A percentile compares a stretch with the other conserved stretches of the same genome.
These are phyloP conservation scores for Fraxinus paxiana DNA, from an alignment of 305 asterid genomes.

Conservation along the genomic window DNA sequence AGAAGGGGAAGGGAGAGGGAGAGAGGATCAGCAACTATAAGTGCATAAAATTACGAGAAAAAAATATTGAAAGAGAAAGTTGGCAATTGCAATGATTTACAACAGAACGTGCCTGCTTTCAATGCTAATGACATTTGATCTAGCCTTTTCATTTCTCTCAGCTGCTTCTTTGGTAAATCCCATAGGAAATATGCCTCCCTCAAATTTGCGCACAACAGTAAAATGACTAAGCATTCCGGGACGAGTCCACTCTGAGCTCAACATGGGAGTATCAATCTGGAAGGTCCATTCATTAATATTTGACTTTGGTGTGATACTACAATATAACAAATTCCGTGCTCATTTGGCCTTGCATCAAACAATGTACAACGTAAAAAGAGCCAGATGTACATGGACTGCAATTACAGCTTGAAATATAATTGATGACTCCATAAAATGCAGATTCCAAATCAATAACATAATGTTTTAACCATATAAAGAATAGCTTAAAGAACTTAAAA, in stretches of 20 bases:
- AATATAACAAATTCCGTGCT: slow-evolving; percentile 18
- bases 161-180: slow-evolving; percentile 74
- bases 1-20: neutral
- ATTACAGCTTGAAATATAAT: slow-evolving; percentile 3
- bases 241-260: slow-evolving; percentile 69
- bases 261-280: slow-evolving; percentile 93
- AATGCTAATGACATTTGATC: slow-evolving; percentile 57
- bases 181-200: slow-evolving; percentile 89
- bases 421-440: slow-evolving; percentile 10
- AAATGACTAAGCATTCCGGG: slow-evolving; percentile 86
- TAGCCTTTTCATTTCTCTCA: slow-evolving; percentile 79
- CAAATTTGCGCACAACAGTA: slow-evolving; percentile 87
- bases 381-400: slow-evolving; percentile 5
- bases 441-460: slow-evolving; percentile 12
- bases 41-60: neutral
- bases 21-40: slow-evolving; percentile 13
- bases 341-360: slow-evolving; percentile 18
- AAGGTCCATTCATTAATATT: slow-evolving; percentile 30
- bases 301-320: slow-evolving; percentile 5
- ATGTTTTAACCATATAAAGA: slow-evolving; percentile 11
- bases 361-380: slow-evolving; percentile 12
- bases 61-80: slow-evolving; percentile 4
- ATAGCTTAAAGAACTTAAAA: slow-evolving; percentile 6
- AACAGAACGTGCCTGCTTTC: slow-evolving; percentile 68
- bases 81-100: slow-evolving; percentile 18